Base-by-base conservation (phyloP, 1,284 basidiomycete species). In the Puccinia brachypodii region DNA sequence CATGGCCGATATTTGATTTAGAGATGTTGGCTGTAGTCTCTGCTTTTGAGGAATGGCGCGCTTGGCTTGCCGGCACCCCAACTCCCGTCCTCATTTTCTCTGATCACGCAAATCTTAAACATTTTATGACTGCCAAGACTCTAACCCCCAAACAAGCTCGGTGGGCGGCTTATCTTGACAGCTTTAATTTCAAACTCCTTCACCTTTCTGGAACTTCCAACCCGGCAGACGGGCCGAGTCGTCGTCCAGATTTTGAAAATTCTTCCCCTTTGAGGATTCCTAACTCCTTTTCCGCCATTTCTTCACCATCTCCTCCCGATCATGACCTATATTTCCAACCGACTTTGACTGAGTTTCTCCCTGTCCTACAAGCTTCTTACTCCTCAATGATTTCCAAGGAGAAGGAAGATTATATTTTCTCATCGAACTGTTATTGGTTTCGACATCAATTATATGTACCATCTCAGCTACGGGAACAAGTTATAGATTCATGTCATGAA, bases 81-180 rank as follows among this genome's bases (percentile, higher is more conserved):
- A 38, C 13, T 7, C 58, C 74, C 4, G 40, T 76, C 25, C 7
- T 40, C 3, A 58, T 76, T 2, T 76, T 76, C 62, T 76, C 36
- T 42, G 74, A 76, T 64, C 74, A 76, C 31, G 53, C 56, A 16
- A 76, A 76, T 44, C 36, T 76, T 9, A 42, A 40, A 60, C 50
- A 73, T 50, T 73, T 50, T 33, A 73, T 73, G 36, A 28, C 71
- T 53, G 33, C 50, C 31, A 22, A 60, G 19, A 62, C 28, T 33
- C 53, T 76, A 1, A 60, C 74, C 3, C 56, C 56, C 19, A 16
- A 31, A 3, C 74, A 76, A 31, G 33, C 50, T 36, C 6, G 38
- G 38, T 58, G 56, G 74, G 56, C 33, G 6, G 60, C 56, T 14
- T 76, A 31, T 44, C 36, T 76, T 1, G 25, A 25, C 22, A 16